Evolutionary conservation across 495 filamentous ascomycete species (phyloP).

Genomic region (Tuber aestivum): DNA sequence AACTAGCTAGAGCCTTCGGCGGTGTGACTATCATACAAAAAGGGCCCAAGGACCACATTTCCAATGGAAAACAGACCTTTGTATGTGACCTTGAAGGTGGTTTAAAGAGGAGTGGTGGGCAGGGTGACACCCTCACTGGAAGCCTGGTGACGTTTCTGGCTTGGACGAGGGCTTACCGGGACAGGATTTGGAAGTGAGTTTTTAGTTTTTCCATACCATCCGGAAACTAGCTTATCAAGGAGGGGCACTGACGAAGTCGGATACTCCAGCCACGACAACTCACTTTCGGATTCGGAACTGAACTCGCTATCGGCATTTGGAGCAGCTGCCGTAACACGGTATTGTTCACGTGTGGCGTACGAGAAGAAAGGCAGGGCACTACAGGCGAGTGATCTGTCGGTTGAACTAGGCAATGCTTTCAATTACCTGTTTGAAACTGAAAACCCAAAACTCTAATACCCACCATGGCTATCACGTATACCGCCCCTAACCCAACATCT

Average conservation of each 20-base stretch:
- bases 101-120: constrained; percentile 82
- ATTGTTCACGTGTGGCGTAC: constrained; percentile 82
- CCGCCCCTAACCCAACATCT: background rate
- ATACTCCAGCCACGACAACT: constrained; percentile 48
- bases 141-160: constrained; percentile 79
- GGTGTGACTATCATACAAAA: constrained; percentile 91
- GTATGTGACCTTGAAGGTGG: constrained; percentile 72
- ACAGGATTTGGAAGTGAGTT: constrained; percentile 68
- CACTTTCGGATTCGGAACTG: constrained; percentile 57
- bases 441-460: constrained; percentile 27
- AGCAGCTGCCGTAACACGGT: constrained; percentile 76
- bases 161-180: constrained; percentile 79
- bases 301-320: constrained; percentile 76
- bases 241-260: constrained; percentile 5
- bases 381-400: constrained; percentile 91
- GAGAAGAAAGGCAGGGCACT: constrained; percentile 78
- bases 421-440: constrained; percentile 60
- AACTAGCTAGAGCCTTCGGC: constrained; percentile 68
- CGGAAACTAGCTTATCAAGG: background rate
- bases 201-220: background rate
- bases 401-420: constrained; percentile 80
- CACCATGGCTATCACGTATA: background rate
- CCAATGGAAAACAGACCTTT: constrained; percentile 68
- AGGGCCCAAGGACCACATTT: constrained; percentile 76
- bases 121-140: constrained; percentile 93